phyloP scores from a whole-genome alignment of 306 rosid genomes.

The Sicyos edulis region DNA sequence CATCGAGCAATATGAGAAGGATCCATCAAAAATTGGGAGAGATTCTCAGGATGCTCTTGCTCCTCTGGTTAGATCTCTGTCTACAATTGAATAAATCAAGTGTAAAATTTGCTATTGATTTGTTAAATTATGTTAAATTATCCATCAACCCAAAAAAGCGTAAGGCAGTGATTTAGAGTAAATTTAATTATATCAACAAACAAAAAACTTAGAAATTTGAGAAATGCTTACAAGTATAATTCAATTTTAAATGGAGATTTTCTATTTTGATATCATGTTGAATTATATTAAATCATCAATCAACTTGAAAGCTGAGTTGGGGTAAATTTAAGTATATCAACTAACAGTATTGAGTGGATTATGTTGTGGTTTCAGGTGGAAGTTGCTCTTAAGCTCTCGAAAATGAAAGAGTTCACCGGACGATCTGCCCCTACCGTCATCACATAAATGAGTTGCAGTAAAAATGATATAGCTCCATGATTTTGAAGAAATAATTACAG shows the following conservation, averaged over 20 bases:
- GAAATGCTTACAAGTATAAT: too few species aligned
- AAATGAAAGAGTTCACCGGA: conserved; percentile 88
- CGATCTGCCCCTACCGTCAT: conserved; percentile 93
- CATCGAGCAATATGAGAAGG: conserved; percentile 95
- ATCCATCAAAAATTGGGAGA: conserved; percentile 75
- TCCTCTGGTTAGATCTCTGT: conserved; percentile 63
- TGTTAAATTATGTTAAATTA: neutral
- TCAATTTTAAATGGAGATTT: too few species aligned
- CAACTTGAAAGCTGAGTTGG: too few species aligned
- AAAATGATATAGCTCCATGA: conserved; percentile 3
- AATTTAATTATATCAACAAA: too few species aligned
- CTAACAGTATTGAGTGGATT: neutral
- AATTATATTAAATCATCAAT: too few species aligned
- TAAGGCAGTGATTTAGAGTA: too few species aligned
- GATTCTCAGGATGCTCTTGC: conserved; percentile 89
- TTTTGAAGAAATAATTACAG: conserved; percentile 16
- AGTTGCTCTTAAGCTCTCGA: conserved; percentile 89
- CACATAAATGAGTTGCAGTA: conserved; percentile 33
- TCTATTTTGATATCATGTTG: too few species aligned
- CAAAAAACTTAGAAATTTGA: too few species aligned
- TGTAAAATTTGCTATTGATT: neutral
- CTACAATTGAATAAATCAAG: neutral
- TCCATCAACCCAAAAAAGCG: too few species aligned
- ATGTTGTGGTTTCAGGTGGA: conserved; percentile 52
- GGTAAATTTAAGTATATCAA: too few species aligned